phyloP scores from a whole-genome alignment of 2,329 filamentous ascomycete genomes.

The Neophaeococcomyces mojaviensis region DNA sequence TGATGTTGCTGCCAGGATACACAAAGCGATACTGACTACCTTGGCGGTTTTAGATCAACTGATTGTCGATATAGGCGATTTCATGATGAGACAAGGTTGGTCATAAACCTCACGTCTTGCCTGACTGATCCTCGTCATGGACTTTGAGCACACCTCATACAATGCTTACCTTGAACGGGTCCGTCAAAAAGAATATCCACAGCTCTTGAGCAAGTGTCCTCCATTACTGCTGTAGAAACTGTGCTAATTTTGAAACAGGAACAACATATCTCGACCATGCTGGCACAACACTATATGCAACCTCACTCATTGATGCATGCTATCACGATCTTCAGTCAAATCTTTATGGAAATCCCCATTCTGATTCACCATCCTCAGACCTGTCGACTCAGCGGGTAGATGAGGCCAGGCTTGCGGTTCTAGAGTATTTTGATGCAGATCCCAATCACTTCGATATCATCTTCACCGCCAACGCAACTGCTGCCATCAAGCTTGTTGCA shows the following conservation, averaged over 20 bases:
- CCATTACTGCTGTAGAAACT: too few species aligned
- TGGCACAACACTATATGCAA: conserved; percentile 71
- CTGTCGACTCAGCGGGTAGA: conserved; percentile 66
- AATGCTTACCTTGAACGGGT: too few species aligned
- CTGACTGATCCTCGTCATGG: conserved; percentile 18
- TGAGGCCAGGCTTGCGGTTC: conserved; percentile 59
- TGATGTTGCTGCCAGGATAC: too few species aligned
- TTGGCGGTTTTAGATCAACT: too few species aligned
- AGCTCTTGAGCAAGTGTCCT: too few species aligned
- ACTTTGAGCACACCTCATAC: conserved; percentile 1
- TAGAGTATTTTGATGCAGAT: conserved; percentile 73
- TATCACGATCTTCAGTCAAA: conserved; percentile 66
- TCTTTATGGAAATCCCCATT: conserved; percentile 87
- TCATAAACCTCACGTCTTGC: too few species aligned
- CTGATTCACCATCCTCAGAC: conserved; percentile 71
- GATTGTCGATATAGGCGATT: too few species aligned
- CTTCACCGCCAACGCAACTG: conserved; percentile 90
- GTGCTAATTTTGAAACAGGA: conserved; percentile 37
- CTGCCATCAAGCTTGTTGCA: conserved; percentile 75
- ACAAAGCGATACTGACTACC: too few species aligned
- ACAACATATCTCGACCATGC: conserved; percentile 74
- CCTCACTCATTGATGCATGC: conserved; percentile 71
- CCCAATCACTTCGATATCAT: conserved; percentile 76
- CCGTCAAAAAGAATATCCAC: not conserved
- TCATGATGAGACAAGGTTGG: too few species aligned